Percentiles rank a stretch among this genome's conserved stretches.
These are phyloP conservation scores for Ophiostoma pallidulum DNA, from an alignment of 2,329 filamentous ascomycete genomes.

Conservation along the genomic window DNA sequence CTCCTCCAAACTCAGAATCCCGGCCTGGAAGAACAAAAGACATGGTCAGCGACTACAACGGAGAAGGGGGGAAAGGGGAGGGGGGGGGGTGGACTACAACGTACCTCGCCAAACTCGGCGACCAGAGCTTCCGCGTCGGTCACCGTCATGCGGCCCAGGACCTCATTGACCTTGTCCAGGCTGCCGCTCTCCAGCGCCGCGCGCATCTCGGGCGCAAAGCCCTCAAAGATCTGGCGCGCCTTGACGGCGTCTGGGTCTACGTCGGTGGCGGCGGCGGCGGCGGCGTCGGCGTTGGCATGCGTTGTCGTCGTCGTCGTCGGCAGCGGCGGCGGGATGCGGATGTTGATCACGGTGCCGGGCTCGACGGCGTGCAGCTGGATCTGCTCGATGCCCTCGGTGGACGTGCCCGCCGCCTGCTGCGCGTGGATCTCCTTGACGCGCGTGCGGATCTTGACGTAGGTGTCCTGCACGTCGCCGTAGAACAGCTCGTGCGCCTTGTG, in stretches of 20 bases:
- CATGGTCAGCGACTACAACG: no score
- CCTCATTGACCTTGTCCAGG: conserved; percentile 79
- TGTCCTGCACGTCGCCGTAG: conserved; percentile 82
- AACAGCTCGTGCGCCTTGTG: conserved; percentile 90
- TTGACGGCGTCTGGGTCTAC: conserved; percentile 48
- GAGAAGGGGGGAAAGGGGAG: background rate
- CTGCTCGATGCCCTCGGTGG: conserved; percentile 69
- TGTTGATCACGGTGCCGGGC: conserved; percentile 84
- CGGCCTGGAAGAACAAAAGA: conserved; percentile 13
- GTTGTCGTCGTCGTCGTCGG: conserved; percentile 40
- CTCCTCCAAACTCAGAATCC: conserved; percentile 69
- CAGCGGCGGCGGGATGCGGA: conserved; percentile 64
- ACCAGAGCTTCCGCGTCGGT: conserved; percentile 76
- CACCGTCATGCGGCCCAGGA: conserved; percentile 75
- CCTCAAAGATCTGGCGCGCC: conserved; percentile 68
- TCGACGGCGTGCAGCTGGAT: conserved; percentile 97
- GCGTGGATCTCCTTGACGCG: conserved; percentile 62
- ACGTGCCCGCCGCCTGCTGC: conserved; percentile 30
- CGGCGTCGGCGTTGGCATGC: background rate
- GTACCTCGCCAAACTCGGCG: conserved; percentile 58
- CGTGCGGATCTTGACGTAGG: conserved; percentile 71
- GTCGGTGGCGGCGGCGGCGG: conserved; percentile 25
- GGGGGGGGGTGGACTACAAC: conserved; percentile 13
- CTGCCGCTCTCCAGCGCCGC: conserved; percentile 77
- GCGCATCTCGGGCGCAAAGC: conserved; percentile 72